These are phyloP conservation scores for Glaciozyma antarctica DNA, from an alignment of 768 basidiomycete species.

Conservation along the genomic window DNA sequence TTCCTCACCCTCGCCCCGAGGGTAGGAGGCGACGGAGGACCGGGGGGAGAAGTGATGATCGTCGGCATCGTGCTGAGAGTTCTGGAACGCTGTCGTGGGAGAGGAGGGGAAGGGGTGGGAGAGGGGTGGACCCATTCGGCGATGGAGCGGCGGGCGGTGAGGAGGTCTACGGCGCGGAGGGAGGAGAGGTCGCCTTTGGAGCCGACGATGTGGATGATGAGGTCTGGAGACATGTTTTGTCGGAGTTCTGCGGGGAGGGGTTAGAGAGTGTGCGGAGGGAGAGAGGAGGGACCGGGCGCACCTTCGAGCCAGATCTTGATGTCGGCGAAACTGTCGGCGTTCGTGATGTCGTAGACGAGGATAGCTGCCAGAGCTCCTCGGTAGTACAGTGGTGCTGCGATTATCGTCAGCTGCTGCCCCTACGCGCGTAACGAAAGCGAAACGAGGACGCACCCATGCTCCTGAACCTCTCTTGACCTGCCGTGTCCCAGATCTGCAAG, in stretches of 20 bases:
- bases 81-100: background rate
- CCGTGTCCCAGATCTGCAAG: constrained; percentile 62
- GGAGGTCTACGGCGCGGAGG: constrained; percentile 53
- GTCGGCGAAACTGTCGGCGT: constrained; percentile 76
- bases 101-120: constrained; percentile 1
- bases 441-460: constrained; percentile 54
- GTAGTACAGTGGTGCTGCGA: constrained; percentile 85
- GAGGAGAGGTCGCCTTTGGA: constrained; percentile 64
- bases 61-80: background rate
- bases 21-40: background rate
- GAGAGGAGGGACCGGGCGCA: constrained; percentile 35
- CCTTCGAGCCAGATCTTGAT: constrained; percentile 83
- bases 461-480: constrained; percentile 84
- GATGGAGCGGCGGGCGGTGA: constrained; percentile 1
- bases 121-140: background rate
- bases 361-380: constrained; percentile 90
- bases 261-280: constrained; percentile 2
- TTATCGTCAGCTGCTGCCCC: background rate
- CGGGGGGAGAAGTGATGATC: constrained; percentile 2
- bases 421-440: constrained; percentile 28
- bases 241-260: constrained; percentile 34
- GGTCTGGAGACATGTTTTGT: constrained; percentile 45
- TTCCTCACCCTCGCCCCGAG: background rate
- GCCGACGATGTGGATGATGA: constrained; percentile 91
- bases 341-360: constrained; percentile 90